Evolutionary conservation across 768 basidiomycete genomes (phyloP).

Genomic region (Hemileccinum impolitum): DNA sequence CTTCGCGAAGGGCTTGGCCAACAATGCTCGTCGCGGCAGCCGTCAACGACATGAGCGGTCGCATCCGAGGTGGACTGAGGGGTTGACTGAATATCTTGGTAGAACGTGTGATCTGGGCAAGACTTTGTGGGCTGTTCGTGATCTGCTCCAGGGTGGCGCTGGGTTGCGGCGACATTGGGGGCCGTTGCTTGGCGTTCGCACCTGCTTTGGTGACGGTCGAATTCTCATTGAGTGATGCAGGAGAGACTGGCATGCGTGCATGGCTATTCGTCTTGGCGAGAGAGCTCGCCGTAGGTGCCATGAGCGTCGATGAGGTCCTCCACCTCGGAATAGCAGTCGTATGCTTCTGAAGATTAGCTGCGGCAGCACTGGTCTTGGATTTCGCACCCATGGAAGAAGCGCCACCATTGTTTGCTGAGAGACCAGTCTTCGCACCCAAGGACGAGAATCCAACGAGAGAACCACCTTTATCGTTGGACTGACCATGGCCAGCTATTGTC

Average conservation of each 20-base stretch:
- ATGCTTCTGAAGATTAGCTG: constrained; percentile 8
- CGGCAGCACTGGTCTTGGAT: constrained; percentile 13
- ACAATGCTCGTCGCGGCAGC: constrained; percentile 29
- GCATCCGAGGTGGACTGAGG: constrained; percentile 31
- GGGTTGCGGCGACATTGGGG: constrained; percentile 11
- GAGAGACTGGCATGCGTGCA: constrained; percentile 24
- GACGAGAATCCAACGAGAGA: constrained; percentile 34
- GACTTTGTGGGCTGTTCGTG: constrained; percentile 32
- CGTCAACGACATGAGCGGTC: constrained; percentile 27
- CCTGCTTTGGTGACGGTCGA: constrained; percentile 7
- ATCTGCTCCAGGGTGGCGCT: constrained; percentile 29
- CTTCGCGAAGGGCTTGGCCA: constrained; percentile 1
- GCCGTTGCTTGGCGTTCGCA: constrained; percentile 12
- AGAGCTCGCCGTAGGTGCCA: constrained; percentile 77
- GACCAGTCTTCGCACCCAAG: constrained; percentile 35
- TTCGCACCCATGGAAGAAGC: constrained; percentile 31
- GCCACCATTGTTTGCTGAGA: constrained; percentile 15
- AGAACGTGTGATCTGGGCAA: constrained; percentile 13
- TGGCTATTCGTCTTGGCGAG: constrained; percentile 50
- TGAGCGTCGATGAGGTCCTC: constrained; percentile 46
- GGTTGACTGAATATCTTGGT: constrained; percentile 54
- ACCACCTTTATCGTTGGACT: constrained; percentile 12
- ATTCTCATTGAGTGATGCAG: constrained; percentile 13
- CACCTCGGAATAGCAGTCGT: constrained; percentile 14
- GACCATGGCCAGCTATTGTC: constrained; percentile 19